These are phyloP conservation scores for Achaetomium macrosporum DNA, from an alignment of 2,329 filamentous ascomycete genomes.

Conservation along the genomic window DNA sequence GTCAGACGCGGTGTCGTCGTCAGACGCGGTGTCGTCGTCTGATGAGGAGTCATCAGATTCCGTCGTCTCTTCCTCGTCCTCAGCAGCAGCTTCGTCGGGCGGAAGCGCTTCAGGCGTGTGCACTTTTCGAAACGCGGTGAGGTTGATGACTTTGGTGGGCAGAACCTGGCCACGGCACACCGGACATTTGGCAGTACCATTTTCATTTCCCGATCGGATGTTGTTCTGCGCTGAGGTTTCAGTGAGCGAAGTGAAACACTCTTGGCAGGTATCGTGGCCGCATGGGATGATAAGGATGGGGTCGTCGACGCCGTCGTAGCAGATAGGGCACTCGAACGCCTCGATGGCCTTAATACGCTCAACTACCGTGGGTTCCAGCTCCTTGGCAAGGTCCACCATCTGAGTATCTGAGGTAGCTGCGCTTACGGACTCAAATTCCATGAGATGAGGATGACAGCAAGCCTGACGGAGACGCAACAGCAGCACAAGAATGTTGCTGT, in stretches of 20 bases:
- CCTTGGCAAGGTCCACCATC: constrained; percentile 43
- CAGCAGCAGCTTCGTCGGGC: constrained; percentile 19
- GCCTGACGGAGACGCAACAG: constrained; percentile 74
- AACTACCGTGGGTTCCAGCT: constrained; percentile 55
- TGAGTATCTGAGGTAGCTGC: constrained; percentile 42
- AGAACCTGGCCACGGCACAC: constrained; percentile 66
- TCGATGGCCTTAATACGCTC: constrained; percentile 54
- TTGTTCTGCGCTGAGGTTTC: constrained; percentile 52
- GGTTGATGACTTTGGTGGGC: constrained; percentile 65
- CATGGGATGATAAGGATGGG: constrained; percentile 76
- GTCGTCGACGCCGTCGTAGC: constrained; percentile 68
- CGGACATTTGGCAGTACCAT: constrained; percentile 58
- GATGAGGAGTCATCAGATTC: constrained; percentile 16
- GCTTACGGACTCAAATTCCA: constrained; percentile 38
- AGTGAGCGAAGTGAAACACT: constrained; percentile 66
- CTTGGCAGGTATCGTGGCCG: constrained; percentile 71
- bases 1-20: too few relatives aligned
- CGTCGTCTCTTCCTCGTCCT: constrained; percentile 28
- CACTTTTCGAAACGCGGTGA: constrained; percentile 65
- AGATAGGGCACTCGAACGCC: constrained; percentile 75
- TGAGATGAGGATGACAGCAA: constrained; percentile 71
- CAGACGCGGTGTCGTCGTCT: constrained; percentile 16
- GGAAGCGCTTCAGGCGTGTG: constrained; percentile 53
- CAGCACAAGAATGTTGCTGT: constrained; percentile 74
- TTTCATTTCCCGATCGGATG: constrained; percentile 56